Evolutionary conservation across 2,329 filamentous ascomycete species (phyloP).

Genomic region (Pseudocercospora macadamiae): DNA sequence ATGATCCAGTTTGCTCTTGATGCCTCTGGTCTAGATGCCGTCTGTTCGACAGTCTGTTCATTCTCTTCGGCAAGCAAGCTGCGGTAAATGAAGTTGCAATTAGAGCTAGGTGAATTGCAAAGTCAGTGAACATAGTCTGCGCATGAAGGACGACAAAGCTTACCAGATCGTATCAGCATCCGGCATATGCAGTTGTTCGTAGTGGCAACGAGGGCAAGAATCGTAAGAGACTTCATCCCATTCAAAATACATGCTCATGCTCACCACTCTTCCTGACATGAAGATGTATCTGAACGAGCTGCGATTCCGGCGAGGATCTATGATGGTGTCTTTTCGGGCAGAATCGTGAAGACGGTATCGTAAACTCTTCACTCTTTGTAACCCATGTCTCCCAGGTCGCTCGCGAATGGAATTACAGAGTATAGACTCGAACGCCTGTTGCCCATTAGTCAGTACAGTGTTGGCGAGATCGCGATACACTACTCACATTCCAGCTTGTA

Average conservation of each 20-base stretch:
- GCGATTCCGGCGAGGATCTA: background rate
- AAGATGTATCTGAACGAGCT: background rate
- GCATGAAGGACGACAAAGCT: too few relatives aligned
- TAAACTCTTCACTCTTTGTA: background rate
- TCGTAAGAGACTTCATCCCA: background rate
- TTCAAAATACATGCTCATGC: background rate
- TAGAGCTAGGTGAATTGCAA: background rate
- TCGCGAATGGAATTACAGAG: background rate
- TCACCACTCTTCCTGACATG: background rate
- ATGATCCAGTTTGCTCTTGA: background rate
- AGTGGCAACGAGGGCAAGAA: background rate
- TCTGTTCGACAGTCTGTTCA: background rate
- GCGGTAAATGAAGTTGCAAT: background rate
- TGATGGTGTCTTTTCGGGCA: background rate
- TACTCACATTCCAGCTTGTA: background rate
- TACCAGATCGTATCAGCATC: background rate
- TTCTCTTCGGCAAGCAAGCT: background rate
- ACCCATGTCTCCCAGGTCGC: background rate
- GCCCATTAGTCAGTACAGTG: background rate
- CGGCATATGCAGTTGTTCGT: background rate
- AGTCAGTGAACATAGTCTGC: too few relatives aligned
- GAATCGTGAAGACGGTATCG: background rate
- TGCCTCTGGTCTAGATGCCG: too few relatives aligned
- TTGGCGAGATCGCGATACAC: background rate
- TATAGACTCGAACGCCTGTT: background rate